Percentiles rank a stretch among this genome's conserved stretches.
phyloP scores from a whole-genome alignment of 2,329 filamentous ascomycete genomes.

The Fusarium sp. region DNA sequence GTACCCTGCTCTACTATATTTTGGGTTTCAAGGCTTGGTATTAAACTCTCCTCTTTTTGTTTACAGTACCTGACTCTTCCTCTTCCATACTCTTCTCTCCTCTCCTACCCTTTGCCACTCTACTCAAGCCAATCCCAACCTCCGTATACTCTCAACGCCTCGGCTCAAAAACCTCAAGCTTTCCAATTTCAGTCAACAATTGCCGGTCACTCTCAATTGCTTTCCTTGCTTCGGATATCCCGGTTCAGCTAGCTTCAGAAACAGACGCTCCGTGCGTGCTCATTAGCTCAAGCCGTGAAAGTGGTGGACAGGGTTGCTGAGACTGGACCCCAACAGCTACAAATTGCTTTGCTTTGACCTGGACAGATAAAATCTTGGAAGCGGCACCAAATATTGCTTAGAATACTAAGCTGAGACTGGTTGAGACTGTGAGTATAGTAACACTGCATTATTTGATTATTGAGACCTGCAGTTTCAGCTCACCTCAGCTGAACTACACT shows the following conservation, averaged over 20 bases:
- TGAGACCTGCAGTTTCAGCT: slow-evolving; percentile 26
- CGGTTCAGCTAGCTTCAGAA: slow-evolving; percentile 29
- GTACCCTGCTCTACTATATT: not conserved
- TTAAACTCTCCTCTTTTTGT: slow-evolving; percentile 7
- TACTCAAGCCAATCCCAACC: not conserved
- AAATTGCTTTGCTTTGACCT: not conserved
- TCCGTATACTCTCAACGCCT: not conserved
- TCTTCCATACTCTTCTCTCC: not conserved
- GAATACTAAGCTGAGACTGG: not conserved
- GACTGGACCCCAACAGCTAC: slow-evolving; percentile 23
- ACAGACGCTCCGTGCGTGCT: slow-evolving; percentile 31
- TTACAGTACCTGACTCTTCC: not conserved
- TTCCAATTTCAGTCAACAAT: not conserved
- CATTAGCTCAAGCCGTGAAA: slow-evolving; percentile 17
- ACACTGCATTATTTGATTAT: slow-evolving; percentile 10
- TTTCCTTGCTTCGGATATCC: slow-evolving; percentile 27
- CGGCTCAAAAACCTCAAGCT: not conserved
- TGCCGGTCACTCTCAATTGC: not conserved
- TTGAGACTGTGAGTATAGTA: slow-evolving; percentile 31
- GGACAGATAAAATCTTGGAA: slow-evolving; percentile 1
- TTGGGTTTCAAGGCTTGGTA: slow-evolving; percentile 13
- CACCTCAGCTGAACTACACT: slow-evolving; percentile 4
- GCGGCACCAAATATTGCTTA: slow-evolving; percentile 7
- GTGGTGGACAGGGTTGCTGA: slow-evolving; percentile 20
- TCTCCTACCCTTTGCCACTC: slow-evolving; percentile 7